Percentiles rank a stretch among this genome's conserved stretches.
These are phyloP conservation scores for Mortierella sp. DNA, from an alignment of 371 early-diverging fungal species.

Conservation along the genomic window DNA sequence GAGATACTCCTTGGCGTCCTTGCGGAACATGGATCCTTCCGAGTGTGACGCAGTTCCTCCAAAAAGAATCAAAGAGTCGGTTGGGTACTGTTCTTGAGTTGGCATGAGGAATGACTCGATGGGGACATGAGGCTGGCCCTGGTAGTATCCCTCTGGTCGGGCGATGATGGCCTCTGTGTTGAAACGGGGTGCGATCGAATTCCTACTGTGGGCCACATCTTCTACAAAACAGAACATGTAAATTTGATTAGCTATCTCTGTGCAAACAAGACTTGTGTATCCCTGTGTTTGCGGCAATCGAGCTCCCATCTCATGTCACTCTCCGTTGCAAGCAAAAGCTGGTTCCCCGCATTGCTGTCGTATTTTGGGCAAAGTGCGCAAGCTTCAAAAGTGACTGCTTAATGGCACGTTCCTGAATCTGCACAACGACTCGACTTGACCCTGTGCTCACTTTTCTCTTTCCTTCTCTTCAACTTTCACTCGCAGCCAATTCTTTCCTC, in stretches of 20 bases:
- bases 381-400: neutral
- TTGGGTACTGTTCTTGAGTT: constrained; percentile 47
- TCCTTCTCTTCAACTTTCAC: neutral
- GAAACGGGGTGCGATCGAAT: constrained; percentile 24
- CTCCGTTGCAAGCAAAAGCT: neutral
- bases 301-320: neutral
- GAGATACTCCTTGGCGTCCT: constrained; percentile 45
- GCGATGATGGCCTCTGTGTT: constrained; percentile 30
- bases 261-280: neutral
- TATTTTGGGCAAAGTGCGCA: neutral
- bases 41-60: constrained; percentile 51
- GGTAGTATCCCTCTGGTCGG: constrained; percentile 35
- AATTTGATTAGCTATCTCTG: neutral
- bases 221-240: constrained; percentile 14
- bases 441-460: neutral
- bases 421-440: constrained; percentile 28
- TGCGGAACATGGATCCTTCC: constrained; percentile 39
- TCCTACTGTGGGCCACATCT: constrained; percentile 19
- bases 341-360: neutral
- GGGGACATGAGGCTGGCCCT: constrained; percentile 32
- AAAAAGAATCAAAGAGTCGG: constrained; percentile 42
- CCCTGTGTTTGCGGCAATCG: neutral
- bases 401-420: constrained; percentile 38
- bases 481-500: neutral
- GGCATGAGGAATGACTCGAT: constrained; percentile 51